Evolutionary conservation across 2,329 filamentous ascomycete species (phyloP).

Genomic region (Didymella arachidicola): DNA sequence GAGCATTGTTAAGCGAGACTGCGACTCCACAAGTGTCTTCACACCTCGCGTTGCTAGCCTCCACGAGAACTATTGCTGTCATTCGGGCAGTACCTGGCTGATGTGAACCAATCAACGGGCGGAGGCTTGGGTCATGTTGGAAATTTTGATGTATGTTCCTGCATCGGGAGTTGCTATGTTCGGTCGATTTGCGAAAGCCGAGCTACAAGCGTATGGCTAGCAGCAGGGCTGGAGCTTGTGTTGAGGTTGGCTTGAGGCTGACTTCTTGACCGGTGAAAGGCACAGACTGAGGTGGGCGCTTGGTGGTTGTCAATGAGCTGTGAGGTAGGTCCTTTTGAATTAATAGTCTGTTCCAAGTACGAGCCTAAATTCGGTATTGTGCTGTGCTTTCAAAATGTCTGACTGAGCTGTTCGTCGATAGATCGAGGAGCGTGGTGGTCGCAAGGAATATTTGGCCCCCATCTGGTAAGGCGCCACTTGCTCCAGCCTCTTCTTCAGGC

Average conservation of each 20-base stretch:
- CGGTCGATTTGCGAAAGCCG: background rate
- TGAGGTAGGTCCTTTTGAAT: background rate
- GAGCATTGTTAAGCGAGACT: slow-evolving; percentile 6
- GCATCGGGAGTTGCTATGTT: background rate
- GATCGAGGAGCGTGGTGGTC: background rate
- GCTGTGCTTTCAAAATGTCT: background rate
- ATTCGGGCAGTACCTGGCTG: slow-evolving; percentile 2
- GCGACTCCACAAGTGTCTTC: slow-evolving; percentile 6
- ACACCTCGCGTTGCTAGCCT: slow-evolving; percentile 20
- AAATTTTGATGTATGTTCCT: slow-evolving; percentile 10
- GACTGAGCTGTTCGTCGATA: background rate
- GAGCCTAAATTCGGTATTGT: background rate
- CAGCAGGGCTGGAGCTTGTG: background rate
- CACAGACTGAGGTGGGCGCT: background rate
- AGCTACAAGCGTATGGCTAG: background rate
- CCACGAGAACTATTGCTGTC: background rate
- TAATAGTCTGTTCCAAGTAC: background rate
- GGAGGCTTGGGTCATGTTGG: slow-evolving; percentile 4
- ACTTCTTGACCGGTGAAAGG: background rate
- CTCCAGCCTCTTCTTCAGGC: slow-evolving; percentile 11
- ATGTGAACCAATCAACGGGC: slow-evolving; percentile 4
- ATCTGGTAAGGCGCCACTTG: slow-evolving; percentile 7
- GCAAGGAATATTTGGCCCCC: background rate
- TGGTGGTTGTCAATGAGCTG: background rate
- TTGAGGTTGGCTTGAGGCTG: background rate